Percentiles rank a stretch among this genome's conserved stretches.
Conservation (phyloP, 164 flowering plant genomes). For the Nymphaea thermarum region DNA sequence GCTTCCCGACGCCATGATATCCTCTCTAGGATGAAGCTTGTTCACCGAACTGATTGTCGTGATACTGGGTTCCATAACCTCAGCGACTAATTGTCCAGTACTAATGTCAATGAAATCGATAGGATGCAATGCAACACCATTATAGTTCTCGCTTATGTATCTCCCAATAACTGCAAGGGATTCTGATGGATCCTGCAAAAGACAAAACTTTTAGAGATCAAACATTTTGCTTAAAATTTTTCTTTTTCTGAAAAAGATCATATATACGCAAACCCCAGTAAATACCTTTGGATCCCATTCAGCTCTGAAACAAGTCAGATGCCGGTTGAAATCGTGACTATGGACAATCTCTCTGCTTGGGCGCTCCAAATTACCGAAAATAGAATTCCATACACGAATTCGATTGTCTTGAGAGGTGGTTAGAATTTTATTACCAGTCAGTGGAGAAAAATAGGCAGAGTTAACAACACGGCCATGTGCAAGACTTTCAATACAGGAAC, state of each 20-base stretch:
- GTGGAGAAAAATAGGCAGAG: constrained; percentile 85
- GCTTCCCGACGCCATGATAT: constrained; percentile 83
- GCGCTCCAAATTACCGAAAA: constrained; percentile 59
- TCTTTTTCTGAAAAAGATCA: background rate
- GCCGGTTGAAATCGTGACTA: constrained; percentile 87
- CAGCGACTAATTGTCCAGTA: constrained; percentile 82
- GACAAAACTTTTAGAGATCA: background rate
- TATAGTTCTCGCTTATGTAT: constrained; percentile 86
- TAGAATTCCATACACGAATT: constrained; percentile 80
- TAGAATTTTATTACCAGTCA: constrained; percentile 68
- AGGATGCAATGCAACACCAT: constrained; percentile 88
- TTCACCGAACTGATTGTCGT: constrained; percentile 87
- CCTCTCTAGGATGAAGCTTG: constrained; percentile 92
- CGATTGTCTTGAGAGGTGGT: constrained; percentile 86
- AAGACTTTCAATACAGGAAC: constrained; percentile 46
- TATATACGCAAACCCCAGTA: background rate
- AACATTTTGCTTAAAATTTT: background rate
- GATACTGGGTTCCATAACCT: constrained; percentile 80
- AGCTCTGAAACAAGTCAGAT: constrained; percentile 81
- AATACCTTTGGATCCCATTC: constrained; percentile 98
- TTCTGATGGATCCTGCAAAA: constrained; percentile 73
- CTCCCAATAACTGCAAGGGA: constrained; percentile 91
- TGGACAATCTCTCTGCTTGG: constrained; percentile 95
- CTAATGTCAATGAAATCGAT: constrained; percentile 82
- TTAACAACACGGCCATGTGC: constrained; percentile 74